Evolutionary conservation across 192 early-diverging fungal species (phyloP).

Genomic region (Mortierella antarctica): DNA sequence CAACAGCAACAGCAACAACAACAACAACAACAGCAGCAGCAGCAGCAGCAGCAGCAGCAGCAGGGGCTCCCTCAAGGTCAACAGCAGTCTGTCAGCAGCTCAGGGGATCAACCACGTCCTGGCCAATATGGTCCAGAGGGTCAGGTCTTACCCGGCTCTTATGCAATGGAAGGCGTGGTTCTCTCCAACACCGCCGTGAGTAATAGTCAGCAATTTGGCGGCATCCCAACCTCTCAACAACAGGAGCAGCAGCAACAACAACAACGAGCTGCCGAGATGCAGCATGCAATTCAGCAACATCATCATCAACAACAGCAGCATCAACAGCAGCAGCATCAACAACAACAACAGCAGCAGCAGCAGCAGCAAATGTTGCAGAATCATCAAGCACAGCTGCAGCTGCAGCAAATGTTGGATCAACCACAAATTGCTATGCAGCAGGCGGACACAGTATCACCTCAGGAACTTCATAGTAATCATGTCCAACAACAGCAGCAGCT

Average conservation of each 20-base stretch:
- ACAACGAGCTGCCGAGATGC: slow-evolving; percentile 16
- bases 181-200: slow-evolving; percentile 6
- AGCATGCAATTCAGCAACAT: slow-evolving; percentile 18
- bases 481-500: slow-evolving; percentile 17
- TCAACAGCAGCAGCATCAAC: slow-evolving; percentile 25
- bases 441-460: slow-evolving; percentile 22
- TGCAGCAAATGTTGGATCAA: slow-evolving; percentile 20
- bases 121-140: slow-evolving; percentile 1
- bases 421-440: slow-evolving; percentile 16
- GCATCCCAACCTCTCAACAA: slow-evolving; percentile 5
- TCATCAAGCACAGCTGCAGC: slow-evolving; percentile 21
- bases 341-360: slow-evolving; percentile 13
- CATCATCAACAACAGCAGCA: slow-evolving; percentile 22
- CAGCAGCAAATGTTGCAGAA: slow-evolving; percentile 26
- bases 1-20: background rate
- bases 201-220: slow-evolving; percentile 3
- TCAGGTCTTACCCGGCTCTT: background rate
- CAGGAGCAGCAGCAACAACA: slow-evolving; percentile 24
- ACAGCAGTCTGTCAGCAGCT: slow-evolving; percentile 7
- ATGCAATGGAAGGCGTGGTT: slow-evolving; percentile 42
- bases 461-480: slow-evolving; percentile 14
- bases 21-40: slow-evolving; percentile 7
- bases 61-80: slow-evolving; percentile 4
- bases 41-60: slow-evolving; percentile 5
- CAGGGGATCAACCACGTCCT: background rate